These are phyloP conservation scores for Metschnikowia borealis DNA, from an alignment of 805 yeast species.

Conservation along the genomic window DNA sequence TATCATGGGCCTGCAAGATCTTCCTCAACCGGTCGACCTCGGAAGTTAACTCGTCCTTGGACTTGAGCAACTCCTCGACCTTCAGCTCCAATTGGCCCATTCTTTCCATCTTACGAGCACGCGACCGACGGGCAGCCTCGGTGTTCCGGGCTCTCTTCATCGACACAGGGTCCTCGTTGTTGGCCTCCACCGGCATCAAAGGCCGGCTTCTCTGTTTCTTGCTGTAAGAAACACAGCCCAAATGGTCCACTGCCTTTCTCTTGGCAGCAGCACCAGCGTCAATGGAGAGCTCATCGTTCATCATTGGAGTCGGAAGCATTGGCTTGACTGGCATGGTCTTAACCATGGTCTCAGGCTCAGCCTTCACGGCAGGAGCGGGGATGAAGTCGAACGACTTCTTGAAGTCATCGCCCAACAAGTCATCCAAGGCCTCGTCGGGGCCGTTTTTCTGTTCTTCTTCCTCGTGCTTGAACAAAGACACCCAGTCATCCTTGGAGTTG, in stretches of 20 bases:
- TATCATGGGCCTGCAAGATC: constrained; percentile 30
- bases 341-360: constrained; percentile 21
- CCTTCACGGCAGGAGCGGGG: constrained; percentile 8
- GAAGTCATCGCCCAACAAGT: constrained; percentile 20
- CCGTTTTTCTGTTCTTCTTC: constrained; percentile 1
- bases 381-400: constrained; percentile 18
- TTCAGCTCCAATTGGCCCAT: constrained; percentile 76
- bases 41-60: constrained; percentile 54
- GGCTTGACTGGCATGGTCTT: constrained; percentile 17
- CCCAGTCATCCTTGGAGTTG: constrained; percentile 52
- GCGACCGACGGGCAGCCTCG: constrained; percentile 94
- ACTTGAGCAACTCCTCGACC: constrained; percentile 60
- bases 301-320: constrained; percentile 13
- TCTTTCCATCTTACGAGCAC: constrained; percentile 89
- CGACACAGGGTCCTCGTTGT: constrained; percentile 58
- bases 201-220: constrained; percentile 75
- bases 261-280: constrained; percentile 4
- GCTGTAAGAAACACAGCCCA: constrained; percentile 73
- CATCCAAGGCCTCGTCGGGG: constrained; percentile 18
- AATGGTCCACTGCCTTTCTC: constrained; percentile 51
- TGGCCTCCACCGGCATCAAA: constrained; percentile 60
- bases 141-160: constrained; percentile 93
- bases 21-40: constrained; percentile 62
- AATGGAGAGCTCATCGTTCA: not conserved
- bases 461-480: constrained; percentile 49